phyloP scores from a whole-genome alignment of 768 basidiomycete species.

The Lactifluus hygrophoroides region DNA sequence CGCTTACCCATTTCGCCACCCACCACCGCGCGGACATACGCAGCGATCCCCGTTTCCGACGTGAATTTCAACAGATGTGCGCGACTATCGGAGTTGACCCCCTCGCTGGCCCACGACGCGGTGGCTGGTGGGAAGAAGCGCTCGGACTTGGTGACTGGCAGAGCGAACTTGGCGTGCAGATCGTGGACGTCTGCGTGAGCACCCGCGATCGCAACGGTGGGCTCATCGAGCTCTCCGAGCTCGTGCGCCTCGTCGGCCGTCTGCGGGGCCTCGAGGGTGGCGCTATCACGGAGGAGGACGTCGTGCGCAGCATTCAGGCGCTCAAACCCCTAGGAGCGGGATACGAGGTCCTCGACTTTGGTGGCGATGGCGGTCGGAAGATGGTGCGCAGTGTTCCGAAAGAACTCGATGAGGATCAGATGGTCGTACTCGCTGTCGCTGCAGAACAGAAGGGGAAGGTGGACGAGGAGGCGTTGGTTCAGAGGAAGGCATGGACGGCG shows the following conservation, averaged over 20 bases:
- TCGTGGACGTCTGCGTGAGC: slow-evolving; percentile 85
- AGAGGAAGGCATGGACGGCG: slow-evolving; percentile 62
- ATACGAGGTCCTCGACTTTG: slow-evolving; percentile 73
- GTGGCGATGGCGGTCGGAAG: slow-evolving; percentile 48
- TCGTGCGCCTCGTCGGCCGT: slow-evolving; percentile 69
- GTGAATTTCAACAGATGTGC: slow-evolving; percentile 95
- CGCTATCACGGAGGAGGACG: slow-evolving; percentile 79
- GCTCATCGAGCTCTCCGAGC: slow-evolving; percentile 79
- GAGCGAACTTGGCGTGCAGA: slow-evolving; percentile 90
- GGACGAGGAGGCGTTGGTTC: slow-evolving; percentile 51
- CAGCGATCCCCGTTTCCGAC: slow-evolving; percentile 76
- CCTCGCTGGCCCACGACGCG: slow-evolving; percentile 73
- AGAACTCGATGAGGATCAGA: slow-evolving; percentile 85
- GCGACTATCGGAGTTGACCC: slow-evolving; percentile 92
- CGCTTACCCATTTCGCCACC: slow-evolving; percentile 76
- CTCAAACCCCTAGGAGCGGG: slow-evolving; percentile 87
- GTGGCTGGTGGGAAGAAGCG: slow-evolving; percentile 89
- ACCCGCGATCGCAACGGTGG: slow-evolving; percentile 89
- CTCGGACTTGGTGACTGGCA: slow-evolving; percentile 91
- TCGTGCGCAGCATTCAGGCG: slow-evolving; percentile 75
- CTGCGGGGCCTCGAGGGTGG: slow-evolving; percentile 61
- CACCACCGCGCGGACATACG: slow-evolving; percentile 81
- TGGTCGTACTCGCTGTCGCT: slow-evolving; percentile 69
- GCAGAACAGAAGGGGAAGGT: slow-evolving; percentile 62
- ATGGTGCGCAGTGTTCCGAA: slow-evolving; percentile 87